Evolutionary conservation across 2,329 filamentous ascomycete genomes (phyloP), one percentile per base, ranked within the genome.

Genomic region (Chaetomiaceae sp.): DNA sequence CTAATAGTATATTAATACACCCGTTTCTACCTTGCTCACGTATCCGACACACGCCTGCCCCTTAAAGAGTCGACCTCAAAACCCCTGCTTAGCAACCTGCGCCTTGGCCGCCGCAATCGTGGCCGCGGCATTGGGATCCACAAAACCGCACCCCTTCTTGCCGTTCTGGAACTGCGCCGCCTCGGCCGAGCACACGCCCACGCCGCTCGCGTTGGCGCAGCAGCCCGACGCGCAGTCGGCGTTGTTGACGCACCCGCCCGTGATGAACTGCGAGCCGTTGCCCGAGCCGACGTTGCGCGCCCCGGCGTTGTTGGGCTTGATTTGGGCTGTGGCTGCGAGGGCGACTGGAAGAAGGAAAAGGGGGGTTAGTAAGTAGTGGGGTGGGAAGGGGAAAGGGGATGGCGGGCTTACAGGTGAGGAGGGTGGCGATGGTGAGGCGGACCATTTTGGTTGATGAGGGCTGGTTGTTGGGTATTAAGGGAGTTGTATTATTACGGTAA

Each of bases 111-210:
- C 63, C 4, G 64, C 63, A 50, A 69, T 67, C 7, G 66, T 66
- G 3, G 58, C 51, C 1, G 54, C 56, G 8, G 66, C 55, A 47
- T 69, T 66, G 44, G 66, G 66, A 55, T 69, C 67, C 39, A 59
- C 61, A 54, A 69, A 69, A 52, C 62, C 59, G 55, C 67, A 69
- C 38, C 67, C 67, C n/a, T 60, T 57, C 65, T 69, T 69, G 51
- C 67, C 67, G 59, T 65, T 65, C 59, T 69, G 66, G 54, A 62
- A 61, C 50, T 61, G 56, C 4, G 66, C 67, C n/a, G 60, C 65
- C 42, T 58, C 62, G 53, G 62, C 66, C 20, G 65, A 68, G 63
- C 66, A 69, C 51, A 69, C 63, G 39, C 66, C 66, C 36, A 59
- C 54, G n/a, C 61, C 61, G 55, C 57, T 59, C 51, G 61, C 61